Evolutionary conservation across 345 rosid genomes (phyloP).

Genomic region (Trapa bicornis): DNA sequence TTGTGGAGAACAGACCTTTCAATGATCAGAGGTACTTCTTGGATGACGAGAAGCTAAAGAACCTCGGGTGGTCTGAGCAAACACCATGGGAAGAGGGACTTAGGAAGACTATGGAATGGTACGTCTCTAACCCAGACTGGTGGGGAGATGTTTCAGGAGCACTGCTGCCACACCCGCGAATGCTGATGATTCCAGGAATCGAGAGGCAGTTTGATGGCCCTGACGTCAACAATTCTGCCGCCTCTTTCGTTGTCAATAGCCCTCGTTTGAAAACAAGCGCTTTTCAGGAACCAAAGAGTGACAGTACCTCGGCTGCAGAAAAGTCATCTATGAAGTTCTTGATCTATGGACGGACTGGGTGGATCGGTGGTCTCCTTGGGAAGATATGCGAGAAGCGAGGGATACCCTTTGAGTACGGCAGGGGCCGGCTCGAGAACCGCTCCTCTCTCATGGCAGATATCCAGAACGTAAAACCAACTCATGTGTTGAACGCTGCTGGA

Average conservation of each 20-base stretch:
- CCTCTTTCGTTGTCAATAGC: constrained; percentile 6
- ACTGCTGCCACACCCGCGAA: constrained; percentile 35
- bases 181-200: constrained; percentile 37
- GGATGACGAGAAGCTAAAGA: constrained; percentile 33
- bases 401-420: constrained; percentile 29
- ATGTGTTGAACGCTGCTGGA: constrained; percentile 40
- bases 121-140: constrained; percentile 34
- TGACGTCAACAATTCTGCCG: constrained; percentile 19
- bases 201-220: constrained; percentile 20
- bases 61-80: constrained; percentile 30
- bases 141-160: constrained; percentile 47
- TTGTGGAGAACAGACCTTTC: constrained; percentile 34
- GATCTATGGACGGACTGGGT: constrained; percentile 37
- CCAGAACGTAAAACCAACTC: constrained; percentile 32
- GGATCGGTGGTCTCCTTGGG: constrained; percentile 39
- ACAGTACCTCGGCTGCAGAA: constrained; percentile 6
- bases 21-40: constrained; percentile 26
- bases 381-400: constrained; percentile 35
- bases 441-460: constrained; percentile 27
- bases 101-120: constrained; percentile 36
- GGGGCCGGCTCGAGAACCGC: constrained; percentile 31
- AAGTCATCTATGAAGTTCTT: constrained; percentile 27
- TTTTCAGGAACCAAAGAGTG: constrained; percentile 15
- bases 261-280: constrained; percentile 19
- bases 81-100: constrained; percentile 36